These are phyloP conservation scores for Teratosphaeria epicoccoides DNA, from an alignment of 2,329 filamentous ascomycete genomes.

Conservation along the genomic window DNA sequence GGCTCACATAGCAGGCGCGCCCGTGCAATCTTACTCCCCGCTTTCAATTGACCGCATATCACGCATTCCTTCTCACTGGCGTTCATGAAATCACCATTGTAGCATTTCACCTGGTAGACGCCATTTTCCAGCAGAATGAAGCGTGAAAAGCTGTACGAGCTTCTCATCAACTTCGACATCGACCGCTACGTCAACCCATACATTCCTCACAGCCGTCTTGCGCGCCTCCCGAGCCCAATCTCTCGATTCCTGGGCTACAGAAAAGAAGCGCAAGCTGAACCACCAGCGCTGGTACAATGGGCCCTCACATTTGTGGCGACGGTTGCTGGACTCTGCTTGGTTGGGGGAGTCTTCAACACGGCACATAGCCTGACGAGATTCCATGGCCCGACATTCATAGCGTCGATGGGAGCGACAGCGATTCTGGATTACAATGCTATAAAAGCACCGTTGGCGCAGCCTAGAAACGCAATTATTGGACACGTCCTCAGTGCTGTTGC, in stretches of 20 bases:
- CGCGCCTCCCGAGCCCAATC: conserved; percentile 52
- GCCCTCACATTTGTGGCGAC: conserved; percentile 35
- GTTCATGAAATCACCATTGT: too few species aligned
- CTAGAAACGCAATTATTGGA: conserved; percentile 36
- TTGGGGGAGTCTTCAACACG: conserved; percentile 34
- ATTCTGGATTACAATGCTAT: conserved; percentile 40
- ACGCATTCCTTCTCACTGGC: too few species aligned
- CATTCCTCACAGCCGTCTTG: conserved; percentile 55
- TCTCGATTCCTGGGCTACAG: conserved; percentile 53
- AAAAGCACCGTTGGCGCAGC: conserved; percentile 37
- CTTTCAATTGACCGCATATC: too few species aligned
- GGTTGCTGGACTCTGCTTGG: conserved; percentile 33
- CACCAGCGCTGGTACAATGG: conserved; percentile 32
- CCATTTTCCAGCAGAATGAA: conserved; percentile 99
- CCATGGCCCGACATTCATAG: conserved; percentile 35
- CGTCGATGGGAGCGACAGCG: conserved; percentile 36
- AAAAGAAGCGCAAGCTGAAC: conserved; percentile 27
- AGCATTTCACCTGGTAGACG: too few species aligned
- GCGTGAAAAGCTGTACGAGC: conserved; percentile 74
- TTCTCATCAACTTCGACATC: conserved; percentile 65
- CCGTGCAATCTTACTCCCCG: not conserved
- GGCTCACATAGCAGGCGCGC: too few species aligned
- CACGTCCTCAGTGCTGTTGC: conserved; percentile 36
- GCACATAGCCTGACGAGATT: conserved; percentile 27
- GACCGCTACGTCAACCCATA: conserved; percentile 65